Conservation (phyloP, 768 basidiomycete genomes). For the Lactarius evosmus region DNA sequence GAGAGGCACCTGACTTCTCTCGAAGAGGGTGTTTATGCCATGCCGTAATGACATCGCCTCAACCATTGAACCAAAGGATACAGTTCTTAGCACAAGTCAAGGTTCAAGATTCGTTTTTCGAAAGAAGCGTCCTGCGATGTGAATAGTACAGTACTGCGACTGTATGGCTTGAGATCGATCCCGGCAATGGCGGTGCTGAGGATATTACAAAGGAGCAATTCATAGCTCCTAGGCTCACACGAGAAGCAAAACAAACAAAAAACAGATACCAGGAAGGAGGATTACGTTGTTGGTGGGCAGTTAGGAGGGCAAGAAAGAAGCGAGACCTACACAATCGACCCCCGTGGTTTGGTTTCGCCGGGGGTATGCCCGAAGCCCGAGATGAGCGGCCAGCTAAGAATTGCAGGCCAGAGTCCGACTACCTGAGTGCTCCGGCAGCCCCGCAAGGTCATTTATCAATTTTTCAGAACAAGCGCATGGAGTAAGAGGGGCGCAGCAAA, state of each 20-base stretch:
- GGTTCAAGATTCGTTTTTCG: neutral
- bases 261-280: neutral
- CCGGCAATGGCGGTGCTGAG: conserved; percentile 22
- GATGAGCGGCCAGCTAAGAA: neutral
- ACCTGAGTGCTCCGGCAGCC: neutral
- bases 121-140: neutral
- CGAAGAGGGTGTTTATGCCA: too few species aligned
- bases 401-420: neutral
- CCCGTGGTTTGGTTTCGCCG: neutral
- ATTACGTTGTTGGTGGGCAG: neutral
- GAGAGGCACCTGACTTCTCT: too few species aligned
- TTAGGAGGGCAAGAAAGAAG: neutral
- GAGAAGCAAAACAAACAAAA: neutral
- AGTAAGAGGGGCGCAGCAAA: neutral
- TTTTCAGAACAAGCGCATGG: neutral
- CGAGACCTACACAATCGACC: neutral
- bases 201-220: conserved; percentile 3
- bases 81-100: neutral
- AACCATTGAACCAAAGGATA: neutral
- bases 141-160: neutral
- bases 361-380: neutral
- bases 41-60: neutral
- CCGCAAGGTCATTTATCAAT: neutral
- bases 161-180: conserved; percentile 15
- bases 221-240: neutral